Evolutionary conservation across 371 early-diverging fungal genomes (phyloP).

Genomic region (Parasitella parasitica): DNA sequence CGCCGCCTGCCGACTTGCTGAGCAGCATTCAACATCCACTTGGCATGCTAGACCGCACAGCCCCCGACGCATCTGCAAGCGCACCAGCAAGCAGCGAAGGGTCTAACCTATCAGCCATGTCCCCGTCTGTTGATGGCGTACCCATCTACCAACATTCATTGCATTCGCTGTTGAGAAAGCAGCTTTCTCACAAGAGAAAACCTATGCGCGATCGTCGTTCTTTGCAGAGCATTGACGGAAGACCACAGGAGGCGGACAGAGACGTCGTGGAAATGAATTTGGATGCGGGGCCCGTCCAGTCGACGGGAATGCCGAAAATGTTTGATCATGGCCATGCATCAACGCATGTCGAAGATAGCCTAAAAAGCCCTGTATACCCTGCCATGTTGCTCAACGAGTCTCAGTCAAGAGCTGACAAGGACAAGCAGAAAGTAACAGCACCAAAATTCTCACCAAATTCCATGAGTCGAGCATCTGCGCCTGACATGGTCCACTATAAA

Average conservation of each 20-base stretch:
- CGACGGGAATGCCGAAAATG: neutral
- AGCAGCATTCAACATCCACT: neutral
- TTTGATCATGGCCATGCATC: neutral
- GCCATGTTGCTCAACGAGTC: constrained; percentile 29
- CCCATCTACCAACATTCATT: constrained; percentile 36
- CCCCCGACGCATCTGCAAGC: neutral
- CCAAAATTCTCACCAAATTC: neutral
- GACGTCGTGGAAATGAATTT: constrained; percentile 42
- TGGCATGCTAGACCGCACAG: neutral
- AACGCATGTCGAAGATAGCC: neutral
- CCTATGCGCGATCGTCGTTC: constrained; percentile 17
- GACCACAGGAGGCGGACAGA: constrained; percentile 30
- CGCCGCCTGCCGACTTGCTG: constrained; percentile 17
- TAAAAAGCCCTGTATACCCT: constrained; percentile 28
- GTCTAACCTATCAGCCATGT: neutral
- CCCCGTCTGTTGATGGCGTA: constrained; percentile 4
- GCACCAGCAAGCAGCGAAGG: neutral
- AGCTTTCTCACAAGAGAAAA: constrained; percentile 25
- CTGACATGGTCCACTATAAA: constrained; percentile 6
- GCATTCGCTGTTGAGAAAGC: constrained; percentile 31
- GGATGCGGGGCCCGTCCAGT: constrained; percentile 10
- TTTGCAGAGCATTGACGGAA: constrained; percentile 4
- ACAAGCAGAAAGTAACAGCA: neutral
- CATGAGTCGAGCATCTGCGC: constrained; percentile 1
- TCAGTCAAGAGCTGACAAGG: neutral